These are phyloP conservation scores for Pontederia crassipes DNA, from an alignment of 176 grass and related monocot species.

Conservation along the genomic window DNA sequence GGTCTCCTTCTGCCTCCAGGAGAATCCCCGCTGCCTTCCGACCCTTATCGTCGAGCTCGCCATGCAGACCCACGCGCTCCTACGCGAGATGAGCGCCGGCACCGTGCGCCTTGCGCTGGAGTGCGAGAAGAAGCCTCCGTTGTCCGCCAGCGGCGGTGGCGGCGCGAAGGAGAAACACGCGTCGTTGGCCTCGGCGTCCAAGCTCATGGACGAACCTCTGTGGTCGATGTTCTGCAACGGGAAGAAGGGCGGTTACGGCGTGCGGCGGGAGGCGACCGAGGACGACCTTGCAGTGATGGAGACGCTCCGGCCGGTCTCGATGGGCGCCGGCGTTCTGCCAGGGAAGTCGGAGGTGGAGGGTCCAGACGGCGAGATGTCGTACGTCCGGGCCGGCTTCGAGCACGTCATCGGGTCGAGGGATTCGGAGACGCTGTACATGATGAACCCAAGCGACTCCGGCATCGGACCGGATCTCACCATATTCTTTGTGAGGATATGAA, in stretches of 20 bases:
- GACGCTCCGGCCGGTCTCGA: constrained; percentile 5
- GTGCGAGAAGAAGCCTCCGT: constrained; percentile 9
- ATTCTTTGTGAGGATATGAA: constrained; percentile 26
- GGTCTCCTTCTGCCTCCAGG: constrained; percentile 9
- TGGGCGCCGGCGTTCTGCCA: constrained; percentile 5
- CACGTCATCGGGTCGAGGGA: constrained; percentile 15
- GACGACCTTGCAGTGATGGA: constrained; percentile 14
- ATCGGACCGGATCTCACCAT: neutral
- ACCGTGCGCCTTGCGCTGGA: constrained; percentile 12
- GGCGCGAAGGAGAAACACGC: neutral
- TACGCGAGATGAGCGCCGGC: constrained; percentile 14
- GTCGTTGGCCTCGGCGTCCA: neutral
- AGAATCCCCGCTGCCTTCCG: constrained; percentile 10
- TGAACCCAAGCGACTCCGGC: neutral
- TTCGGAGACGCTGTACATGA: constrained; percentile 7
- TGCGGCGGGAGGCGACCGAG: constrained; percentile 5
- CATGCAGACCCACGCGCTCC: neutral
- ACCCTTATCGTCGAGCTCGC: constrained; percentile 9
- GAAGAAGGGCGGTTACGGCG: constrained; percentile 6
- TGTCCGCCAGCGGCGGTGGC: neutral
- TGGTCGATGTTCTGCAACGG: constrained; percentile 18
- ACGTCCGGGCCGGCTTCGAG: constrained; percentile 3
- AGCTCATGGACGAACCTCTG: constrained; percentile 6
- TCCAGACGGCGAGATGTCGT: constrained; percentile 16
- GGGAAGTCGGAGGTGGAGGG: neutral